phyloP scores from a whole-genome alignment of 306 rosid genomes.

The Prunus persica region DNA sequence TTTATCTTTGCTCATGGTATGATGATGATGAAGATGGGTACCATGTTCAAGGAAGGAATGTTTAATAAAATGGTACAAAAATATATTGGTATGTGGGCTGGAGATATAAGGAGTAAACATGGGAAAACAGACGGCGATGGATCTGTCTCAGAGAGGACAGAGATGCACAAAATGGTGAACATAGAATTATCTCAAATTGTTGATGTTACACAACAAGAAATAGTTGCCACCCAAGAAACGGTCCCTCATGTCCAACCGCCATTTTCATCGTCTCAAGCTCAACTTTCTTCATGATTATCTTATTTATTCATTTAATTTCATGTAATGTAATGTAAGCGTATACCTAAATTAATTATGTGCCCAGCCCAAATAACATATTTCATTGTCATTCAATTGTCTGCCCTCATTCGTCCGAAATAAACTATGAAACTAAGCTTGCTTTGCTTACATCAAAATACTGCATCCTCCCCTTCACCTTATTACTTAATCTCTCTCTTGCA shows the following conservation, averaged over 20 bases:
- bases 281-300: neutral
- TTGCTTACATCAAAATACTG: too few species aligned
- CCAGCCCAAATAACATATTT: neutral
- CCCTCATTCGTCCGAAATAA: too few species aligned
- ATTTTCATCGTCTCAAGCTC: neutral
- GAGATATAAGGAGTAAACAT: neutral
- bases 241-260: neutral
- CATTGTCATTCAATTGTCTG: neutral
- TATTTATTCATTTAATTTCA: neutral
- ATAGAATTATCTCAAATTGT: constrained; percentile 29
- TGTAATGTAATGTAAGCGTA: neutral
- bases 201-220: constrained; percentile 38
- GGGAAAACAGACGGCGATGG: neutral
- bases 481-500: too few species aligned
- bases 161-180: constrained; percentile 19
- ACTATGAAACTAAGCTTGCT: too few species aligned
- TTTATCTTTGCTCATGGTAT: constrained; percentile 1
- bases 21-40: constrained; percentile 68
- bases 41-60: constrained; percentile 36
- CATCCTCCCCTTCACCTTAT: too few species aligned
- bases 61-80: neutral
- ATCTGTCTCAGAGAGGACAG: neutral
- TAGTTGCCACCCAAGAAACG: constrained; percentile 24
- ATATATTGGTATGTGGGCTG: neutral
- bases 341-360: neutral